Conservation (phyloP, 148 eudicot species). For the Camellia lanceoleosa region DNA sequence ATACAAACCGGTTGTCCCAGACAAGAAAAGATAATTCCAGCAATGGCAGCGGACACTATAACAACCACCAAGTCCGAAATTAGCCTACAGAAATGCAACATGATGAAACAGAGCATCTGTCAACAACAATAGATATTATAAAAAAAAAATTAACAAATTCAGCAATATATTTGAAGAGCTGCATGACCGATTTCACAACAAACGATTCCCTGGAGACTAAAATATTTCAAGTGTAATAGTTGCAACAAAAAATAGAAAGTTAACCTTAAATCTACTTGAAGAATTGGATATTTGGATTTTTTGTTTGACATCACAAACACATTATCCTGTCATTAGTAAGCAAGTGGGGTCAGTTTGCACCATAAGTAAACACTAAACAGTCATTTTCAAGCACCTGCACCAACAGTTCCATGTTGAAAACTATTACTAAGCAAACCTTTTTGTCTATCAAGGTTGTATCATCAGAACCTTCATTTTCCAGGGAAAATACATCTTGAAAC, state of each 20-base stretch:
- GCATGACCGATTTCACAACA: neutral
- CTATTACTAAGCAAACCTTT: conserved; percentile 42
- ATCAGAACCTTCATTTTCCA: conserved; percentile 85
- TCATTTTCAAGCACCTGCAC: neutral
- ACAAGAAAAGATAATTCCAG: conserved; percentile 90
- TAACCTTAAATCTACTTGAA: conserved; percentile 97
- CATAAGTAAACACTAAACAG: neutral
- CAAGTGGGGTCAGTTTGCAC: neutral
- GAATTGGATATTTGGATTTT: conserved; percentile 94
- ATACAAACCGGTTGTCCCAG: conserved; percentile 89
- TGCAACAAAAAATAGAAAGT: neutral
- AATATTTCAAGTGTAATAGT: neutral
- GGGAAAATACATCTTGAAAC: conserved; percentile 72
- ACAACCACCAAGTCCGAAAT: conserved; percentile 93
- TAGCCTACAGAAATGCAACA: conserved; percentile 49
- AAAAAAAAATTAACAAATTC: neutral
- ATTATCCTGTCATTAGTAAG: conserved; percentile 61
- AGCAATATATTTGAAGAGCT: neutral
- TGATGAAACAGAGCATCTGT: conserved; percentile 8
- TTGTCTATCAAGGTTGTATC: conserved; percentile 84
- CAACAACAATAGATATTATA: conserved; percentile 3
- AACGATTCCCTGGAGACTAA: neutral
- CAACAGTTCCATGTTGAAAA: conserved; percentile 1
- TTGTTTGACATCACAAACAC: conserved; percentile 97
- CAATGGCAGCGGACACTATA: conserved; percentile 96